Evolutionary conservation across 2,329 filamentous ascomycete species (phyloP).

Genomic region (Claviceps citrina): DNA sequence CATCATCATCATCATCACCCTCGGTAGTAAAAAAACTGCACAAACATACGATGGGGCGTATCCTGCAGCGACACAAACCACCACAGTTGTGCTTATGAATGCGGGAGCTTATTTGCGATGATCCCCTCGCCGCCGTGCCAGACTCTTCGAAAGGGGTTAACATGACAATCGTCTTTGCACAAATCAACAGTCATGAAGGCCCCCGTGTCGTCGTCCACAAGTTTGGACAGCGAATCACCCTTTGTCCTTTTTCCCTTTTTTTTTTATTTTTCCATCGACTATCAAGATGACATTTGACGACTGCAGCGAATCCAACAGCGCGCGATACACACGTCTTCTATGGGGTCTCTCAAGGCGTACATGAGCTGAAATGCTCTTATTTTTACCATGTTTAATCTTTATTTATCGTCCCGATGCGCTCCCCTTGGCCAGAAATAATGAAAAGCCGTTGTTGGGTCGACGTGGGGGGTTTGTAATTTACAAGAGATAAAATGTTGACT

Average conservation of each 20-base stretch:
- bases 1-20: constrained; percentile 29
- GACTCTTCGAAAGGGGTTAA: no score
- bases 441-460: not conserved
- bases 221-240: no score
- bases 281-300: not conserved
- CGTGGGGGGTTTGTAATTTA: not conserved
- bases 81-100: not conserved
- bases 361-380: not conserved
- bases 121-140: no score
- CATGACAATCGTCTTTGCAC: no score
- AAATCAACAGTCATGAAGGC: no score
- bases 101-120: no score
- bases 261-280: no score
- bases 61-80: not conserved
- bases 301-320: not conserved
- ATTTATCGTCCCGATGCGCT: not conserved
- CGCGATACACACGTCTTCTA: not conserved
- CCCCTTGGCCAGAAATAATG: not conserved
- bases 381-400: not conserved
- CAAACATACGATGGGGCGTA: not conserved
- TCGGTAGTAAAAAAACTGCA: no score
- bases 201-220: no score
- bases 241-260: no score
- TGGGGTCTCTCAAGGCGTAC: not conserved
- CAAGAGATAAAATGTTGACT: not conserved